Evolutionary conservation across 768 basidiomycete species (phyloP).

Genomic region (Roridomyces roridus): DNA sequence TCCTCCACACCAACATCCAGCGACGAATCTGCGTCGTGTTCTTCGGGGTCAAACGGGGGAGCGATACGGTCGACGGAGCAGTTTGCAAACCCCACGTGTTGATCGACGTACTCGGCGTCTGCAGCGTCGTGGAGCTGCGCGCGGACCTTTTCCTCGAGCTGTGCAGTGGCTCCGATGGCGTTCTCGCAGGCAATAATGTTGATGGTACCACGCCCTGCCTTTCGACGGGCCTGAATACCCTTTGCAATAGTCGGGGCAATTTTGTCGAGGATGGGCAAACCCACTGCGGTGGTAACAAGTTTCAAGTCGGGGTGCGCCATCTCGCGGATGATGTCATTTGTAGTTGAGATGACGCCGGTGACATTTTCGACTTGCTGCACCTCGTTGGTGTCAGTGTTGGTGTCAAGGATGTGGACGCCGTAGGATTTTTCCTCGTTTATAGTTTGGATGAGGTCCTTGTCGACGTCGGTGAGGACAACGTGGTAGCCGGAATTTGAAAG

Average conservation of each 20-base stretch:
- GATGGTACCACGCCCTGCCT: constrained; percentile 26
- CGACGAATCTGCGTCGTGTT: constrained; percentile 19
- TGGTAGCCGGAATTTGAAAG: constrained; percentile 42
- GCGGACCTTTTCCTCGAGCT: constrained; percentile 35
- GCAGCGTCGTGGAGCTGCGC: constrained; percentile 29
- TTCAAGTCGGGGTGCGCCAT: constrained; percentile 24
- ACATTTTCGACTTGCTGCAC: constrained; percentile 14
- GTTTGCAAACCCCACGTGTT: constrained; percentile 45
- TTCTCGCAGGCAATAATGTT: constrained; percentile 51
- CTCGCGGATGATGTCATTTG: constrained; percentile 17
- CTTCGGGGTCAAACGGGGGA: constrained; percentile 24
- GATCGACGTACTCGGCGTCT: constrained; percentile 32
- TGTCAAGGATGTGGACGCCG: constrained; percentile 37
- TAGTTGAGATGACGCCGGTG: constrained; percentile 23
- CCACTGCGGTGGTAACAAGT: constrained; percentile 45
- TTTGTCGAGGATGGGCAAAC: constrained; percentile 37
- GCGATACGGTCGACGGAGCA: constrained; percentile 49
- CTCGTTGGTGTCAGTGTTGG: not conserved
- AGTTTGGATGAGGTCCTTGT: constrained; percentile 36
- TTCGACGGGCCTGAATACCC: constrained; percentile 36
- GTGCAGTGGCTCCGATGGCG: constrained; percentile 40
- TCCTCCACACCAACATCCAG: constrained; percentile 48
- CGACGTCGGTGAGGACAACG: constrained; percentile 42
- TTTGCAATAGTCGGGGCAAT: constrained; percentile 40
- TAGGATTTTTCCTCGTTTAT: constrained; percentile 37